Base-by-base conservation (phyloP, 2,329 filamentous ascomycete species). In the Fusarium sp. region DNA sequence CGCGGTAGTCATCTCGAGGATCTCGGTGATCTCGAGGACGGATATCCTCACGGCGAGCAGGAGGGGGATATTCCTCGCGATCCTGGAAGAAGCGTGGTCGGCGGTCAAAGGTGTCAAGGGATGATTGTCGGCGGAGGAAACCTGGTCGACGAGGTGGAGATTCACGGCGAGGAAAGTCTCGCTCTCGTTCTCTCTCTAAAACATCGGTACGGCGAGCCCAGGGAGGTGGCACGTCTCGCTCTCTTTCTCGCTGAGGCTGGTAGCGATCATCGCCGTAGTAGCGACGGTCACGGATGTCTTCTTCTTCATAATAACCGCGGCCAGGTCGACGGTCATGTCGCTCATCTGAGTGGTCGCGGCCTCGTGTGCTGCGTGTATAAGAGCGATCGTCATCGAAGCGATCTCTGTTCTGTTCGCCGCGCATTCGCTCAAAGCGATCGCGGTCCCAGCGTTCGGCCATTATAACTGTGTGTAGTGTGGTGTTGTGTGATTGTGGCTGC, bases 21-120 rank as follows among this genome's bases (percentile, higher is more conserved):
- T 49, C 46, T 49, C 46, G 46, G 46, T 49, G 29, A 9, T 82
- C 88, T 25, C 87, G 83, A 69, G 66, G 66, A 55, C 82, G 84
- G 71, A 83, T 80, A 65, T 85, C 87, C 60, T 84, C 83, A 9
- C 84, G 80, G 60, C 85, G 81, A 16, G 84, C 85, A 4, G 90
- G 89, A n/a, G 88, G 85, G n/a, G 87, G 86, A 74, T 91, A 90
- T 69, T 92, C 90, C 57, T 90, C 88, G 25, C 86, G 83, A 41
- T 91, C 86, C 60, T 85, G 85, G 73, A 86, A 84, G 55, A 80
- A 79, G 7, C 82, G 78, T 37, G 71, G 71, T 33, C 90, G 90
- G 54, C 94, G 91, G 81, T 98, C 95, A 79, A 94, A 97, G 0
- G 93, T 97, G 80, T 97, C 95, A 42, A 97, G 86, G 58, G 94